Percentiles rank a stretch among this genome's conserved stretches.
Conservation (phyloP, 306 rosid species). For the Calophaca sinica region DNA sequence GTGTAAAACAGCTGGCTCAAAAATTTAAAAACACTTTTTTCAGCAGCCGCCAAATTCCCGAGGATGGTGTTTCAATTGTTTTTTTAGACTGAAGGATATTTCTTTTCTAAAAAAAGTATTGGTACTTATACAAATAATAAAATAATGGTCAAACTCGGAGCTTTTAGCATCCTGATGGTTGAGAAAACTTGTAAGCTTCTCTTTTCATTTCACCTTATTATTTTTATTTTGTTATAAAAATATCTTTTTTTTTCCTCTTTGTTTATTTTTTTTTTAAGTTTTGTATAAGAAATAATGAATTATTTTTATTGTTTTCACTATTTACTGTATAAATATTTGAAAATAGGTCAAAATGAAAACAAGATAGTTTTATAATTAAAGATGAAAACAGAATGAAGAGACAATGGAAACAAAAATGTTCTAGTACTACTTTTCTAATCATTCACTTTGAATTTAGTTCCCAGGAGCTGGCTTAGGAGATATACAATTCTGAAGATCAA, state of each 20-base stretch:
- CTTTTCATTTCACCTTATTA: neutral
- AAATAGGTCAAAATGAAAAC: too few species aligned
- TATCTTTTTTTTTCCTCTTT: neutral
- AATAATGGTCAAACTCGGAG: neutral
- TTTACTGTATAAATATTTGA: too few species aligned
- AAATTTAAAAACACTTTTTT: too few species aligned
- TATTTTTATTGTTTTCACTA: too few species aligned
- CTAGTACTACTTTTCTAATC: too few species aligned
- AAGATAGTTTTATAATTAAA: too few species aligned
- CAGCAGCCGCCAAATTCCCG: too few species aligned
- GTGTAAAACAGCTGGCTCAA: neutral
- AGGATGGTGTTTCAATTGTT: neutral
- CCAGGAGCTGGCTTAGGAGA: too few species aligned
- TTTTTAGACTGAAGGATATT: neutral
- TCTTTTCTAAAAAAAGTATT: neutral
- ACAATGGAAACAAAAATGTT: too few species aligned
- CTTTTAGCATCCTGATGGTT: neutral
- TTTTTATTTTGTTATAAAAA: neutral
- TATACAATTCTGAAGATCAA: neutral
- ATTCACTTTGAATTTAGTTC: too few species aligned
- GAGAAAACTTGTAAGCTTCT: slow-evolving; percentile 9
- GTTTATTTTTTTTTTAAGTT: neutral
- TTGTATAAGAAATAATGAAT: neutral
- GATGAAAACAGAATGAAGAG: neutral
- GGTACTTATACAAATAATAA: neutral